Base-by-base conservation (phyloP, 1,139 yeast genomes). In the Diutina rugosa region DNA sequence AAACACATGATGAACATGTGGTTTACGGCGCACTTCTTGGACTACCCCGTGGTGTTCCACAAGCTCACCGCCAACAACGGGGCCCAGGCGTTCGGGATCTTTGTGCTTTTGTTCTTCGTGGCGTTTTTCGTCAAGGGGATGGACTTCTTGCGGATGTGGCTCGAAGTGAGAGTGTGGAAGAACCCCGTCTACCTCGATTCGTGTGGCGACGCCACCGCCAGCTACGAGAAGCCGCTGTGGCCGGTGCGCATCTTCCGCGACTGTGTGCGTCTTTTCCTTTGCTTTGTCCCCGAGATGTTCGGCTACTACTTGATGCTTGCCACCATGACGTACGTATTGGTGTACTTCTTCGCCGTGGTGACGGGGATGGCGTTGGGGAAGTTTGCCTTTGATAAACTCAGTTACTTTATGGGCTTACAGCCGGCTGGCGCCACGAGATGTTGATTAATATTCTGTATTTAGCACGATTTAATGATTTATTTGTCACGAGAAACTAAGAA, bases 301-400 rank as follows among this genome's bases (percentile, higher is more conserved):
- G 84, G 86, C 9, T 86, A 83, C 65, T 82, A 84, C 48, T 69
- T 87, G 63, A 87, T 87, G 95, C 77, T 87, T 72, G 90, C 84
- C 14, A 87, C 86, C 10, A 87, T 87, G 95, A 74, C 87, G 44
- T 85, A 73, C 65, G 78, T 85, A 9, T 63, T 85, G 57, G 68
- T 81, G 0, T 87, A 86, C 63, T 84, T 86, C 67, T 86, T 87
- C 68, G 91, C 87, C 1, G 84, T 85, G 38, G 81, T 85, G 21
- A 62, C 82, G 28, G 95, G 95, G 7, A 71, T 85, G 57, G 78
- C 90, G 2, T 69, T 84, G 56, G 89, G 90, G 32, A 86, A 86
- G 63, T 81, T 85, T 56, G 74, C 79, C 63, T 84, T 84, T 67
- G 85, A 84, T 63, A 79, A 86, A 66, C 64, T 82, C 56, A 67